Conservation (phyloP, 257 asterid species). For the Dorcoceras hygrometricum region DNA sequence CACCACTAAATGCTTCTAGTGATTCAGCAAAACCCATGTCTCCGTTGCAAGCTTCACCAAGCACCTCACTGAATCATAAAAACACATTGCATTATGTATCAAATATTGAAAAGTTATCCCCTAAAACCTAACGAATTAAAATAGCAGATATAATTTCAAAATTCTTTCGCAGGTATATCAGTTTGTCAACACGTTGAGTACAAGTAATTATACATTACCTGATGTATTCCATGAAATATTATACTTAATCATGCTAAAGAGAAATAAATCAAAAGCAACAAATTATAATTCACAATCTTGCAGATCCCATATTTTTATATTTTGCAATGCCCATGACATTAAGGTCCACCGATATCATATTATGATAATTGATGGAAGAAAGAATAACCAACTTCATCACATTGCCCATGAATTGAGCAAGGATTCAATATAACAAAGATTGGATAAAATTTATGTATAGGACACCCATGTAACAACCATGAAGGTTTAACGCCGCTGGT, state of each 20-base stretch:
- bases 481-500: no score
- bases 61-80: constrained; percentile 58
- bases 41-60: constrained; percentile 72
- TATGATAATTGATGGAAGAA: no score
- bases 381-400: no score
- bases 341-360: no score
- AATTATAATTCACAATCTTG: no score
- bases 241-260: constrained; percentile 14
- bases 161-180: constrained; percentile 11
- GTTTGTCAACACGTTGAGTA: background rate
- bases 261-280: constrained; percentile 11
- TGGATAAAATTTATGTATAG: no score
- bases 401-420: no score
- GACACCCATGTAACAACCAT: no score
- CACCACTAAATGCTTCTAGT: constrained; percentile 92
- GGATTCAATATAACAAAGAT: no score
- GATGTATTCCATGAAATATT: background rate
- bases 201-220: no score
- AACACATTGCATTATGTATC: constrained; percentile 12
- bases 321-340: no score
- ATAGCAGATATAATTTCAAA: background rate
- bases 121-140: constrained; percentile 14
- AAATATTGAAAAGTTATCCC: constrained; percentile 1
- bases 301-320: no score
- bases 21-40: constrained; percentile 80